A percentile compares a stretch with the other conserved stretches of the same genome.
Evolutionary conservation across 2,329 filamentous ascomycete species (phyloP).

Genomic region (Claviceps sp.): DNA sequence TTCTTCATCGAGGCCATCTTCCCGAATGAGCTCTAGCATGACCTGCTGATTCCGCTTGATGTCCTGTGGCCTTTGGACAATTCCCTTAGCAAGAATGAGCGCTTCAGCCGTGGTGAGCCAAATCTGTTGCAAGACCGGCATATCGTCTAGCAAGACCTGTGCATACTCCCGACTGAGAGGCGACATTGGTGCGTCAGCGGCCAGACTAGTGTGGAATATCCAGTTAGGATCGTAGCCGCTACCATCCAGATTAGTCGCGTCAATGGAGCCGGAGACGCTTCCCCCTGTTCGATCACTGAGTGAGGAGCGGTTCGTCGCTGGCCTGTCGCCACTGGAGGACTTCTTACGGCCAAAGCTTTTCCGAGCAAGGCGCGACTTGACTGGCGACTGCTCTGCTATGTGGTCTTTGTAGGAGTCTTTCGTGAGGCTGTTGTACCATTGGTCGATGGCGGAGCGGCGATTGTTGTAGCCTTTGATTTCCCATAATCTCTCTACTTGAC

Average conservation of each 20-base stretch:
- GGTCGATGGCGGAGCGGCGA: conserved; percentile 44
- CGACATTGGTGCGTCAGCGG: conserved; percentile 50
- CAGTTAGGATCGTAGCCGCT: conserved; percentile 22
- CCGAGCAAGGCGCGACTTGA: conserved; percentile 39
- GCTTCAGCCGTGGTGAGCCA: conserved; percentile 52
- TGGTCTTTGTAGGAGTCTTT: conserved; percentile 30
- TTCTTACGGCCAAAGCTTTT: conserved; percentile 45
- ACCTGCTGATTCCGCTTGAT: conserved; percentile 52
- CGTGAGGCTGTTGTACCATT: conserved; percentile 41
- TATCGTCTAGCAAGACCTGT: conserved; percentile 36
- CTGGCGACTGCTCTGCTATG: conserved; percentile 21
- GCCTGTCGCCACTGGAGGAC: conserved; percentile 24
- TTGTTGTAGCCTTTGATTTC: conserved; percentile 53
- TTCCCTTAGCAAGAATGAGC: conserved; percentile 43
- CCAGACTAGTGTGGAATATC: conserved; percentile 45
- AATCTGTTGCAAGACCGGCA: conserved; percentile 45
- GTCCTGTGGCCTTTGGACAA: conserved; percentile 43
- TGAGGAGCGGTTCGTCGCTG: conserved; percentile 9
- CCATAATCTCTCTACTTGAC: conserved; percentile 51
- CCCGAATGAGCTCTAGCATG: conserved; percentile 50
- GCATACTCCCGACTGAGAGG: conserved; percentile 37
- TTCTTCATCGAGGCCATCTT: conserved; percentile 44
- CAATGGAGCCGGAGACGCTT: conserved; percentile 18
- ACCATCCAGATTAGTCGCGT: conserved; percentile 14
- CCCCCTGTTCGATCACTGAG: conserved; percentile 14